These are phyloP conservation scores for Chamaenerion angustifolium DNA, from an alignment of 345 rosid genomes.

Conservation along the genomic window DNA sequence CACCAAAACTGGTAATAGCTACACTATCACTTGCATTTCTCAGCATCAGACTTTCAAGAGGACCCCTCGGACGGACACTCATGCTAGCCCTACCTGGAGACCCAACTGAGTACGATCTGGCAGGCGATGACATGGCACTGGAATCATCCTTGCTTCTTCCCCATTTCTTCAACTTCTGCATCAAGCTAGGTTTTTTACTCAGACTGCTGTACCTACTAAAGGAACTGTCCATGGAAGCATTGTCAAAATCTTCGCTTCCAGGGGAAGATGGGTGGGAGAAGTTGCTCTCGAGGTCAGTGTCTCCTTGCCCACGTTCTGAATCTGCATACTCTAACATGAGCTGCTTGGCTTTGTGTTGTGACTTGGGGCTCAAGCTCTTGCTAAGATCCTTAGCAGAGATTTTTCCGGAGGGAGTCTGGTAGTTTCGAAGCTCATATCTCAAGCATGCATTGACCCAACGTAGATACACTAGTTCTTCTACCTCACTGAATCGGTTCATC, in stretches of 20 bases:
- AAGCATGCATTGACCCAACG: constrained; percentile 99
- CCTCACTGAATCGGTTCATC: constrained; percentile 93
- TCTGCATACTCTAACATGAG: constrained; percentile 84
- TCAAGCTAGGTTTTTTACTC: constrained; percentile 59
- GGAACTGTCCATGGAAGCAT: constrained; percentile 73
- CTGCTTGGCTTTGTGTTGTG: constrained; percentile 76
- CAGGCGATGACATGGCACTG: constrained; percentile 49
- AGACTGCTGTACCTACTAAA: constrained; percentile 58
- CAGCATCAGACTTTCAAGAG: constrained; percentile 77
- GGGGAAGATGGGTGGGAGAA: constrained; percentile 87
- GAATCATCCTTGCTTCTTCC: constrained; percentile 81
- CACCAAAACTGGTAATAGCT: constrained; percentile 79
- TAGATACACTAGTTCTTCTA: constrained; percentile 93
- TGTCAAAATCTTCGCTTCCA: constrained; percentile 85
- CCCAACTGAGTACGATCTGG: constrained; percentile 61
- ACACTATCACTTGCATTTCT: constrained; percentile 72
- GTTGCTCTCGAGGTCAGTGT: constrained; percentile 81
- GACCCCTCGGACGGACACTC: constrained; percentile 58
- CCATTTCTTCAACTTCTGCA: constrained; percentile 86
- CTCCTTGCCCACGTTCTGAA: constrained; percentile 90
- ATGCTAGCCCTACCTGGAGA: constrained; percentile 68
- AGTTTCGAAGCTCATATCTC: constrained; percentile 82
- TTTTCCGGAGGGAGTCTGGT: constrained; percentile 78
- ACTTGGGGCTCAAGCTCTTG: constrained; percentile 75
- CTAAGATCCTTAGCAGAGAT: constrained; percentile 83